Conservation (phyloP, 2,329 filamentous ascomycete species). For the Magnaporthiopsis rhizophila region DNA sequence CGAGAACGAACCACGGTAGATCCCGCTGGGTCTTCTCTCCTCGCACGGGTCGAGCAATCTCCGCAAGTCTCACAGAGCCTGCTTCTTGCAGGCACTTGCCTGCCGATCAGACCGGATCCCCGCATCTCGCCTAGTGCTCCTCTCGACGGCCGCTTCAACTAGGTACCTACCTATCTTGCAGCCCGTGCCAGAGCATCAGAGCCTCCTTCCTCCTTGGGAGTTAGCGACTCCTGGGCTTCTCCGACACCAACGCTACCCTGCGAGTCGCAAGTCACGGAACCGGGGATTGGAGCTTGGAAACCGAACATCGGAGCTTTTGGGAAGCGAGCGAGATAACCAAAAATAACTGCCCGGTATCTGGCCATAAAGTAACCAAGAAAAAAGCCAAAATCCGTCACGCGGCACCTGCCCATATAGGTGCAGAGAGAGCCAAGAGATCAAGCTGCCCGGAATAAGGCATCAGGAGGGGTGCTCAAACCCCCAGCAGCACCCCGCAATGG, state of each 20-base stretch:
- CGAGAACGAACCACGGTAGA: not conserved
- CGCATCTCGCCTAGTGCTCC: not conserved
- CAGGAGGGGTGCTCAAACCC: not conserved
- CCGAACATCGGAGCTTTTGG: not conserved
- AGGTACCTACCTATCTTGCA: not conserved
- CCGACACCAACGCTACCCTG: constrained; percentile 1
- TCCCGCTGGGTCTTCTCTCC: not conserved
- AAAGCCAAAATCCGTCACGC: not conserved
- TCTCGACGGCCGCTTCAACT: not conserved
- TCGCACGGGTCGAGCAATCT: not conserved
- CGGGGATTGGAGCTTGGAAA: not conserved
- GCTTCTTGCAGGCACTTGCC: not conserved
- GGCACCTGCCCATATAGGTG: not conserved
- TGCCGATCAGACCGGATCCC: not conserved
- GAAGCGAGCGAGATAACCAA: not conserved
- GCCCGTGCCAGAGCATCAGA: not conserved
- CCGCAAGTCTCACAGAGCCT: not conserved
- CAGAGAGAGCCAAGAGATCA: constrained; percentile 6
- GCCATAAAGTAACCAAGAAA: not conserved
- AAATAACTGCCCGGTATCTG: not conserved
- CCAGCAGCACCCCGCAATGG: constrained; percentile 27
- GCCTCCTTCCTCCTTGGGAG: constrained; percentile 3
- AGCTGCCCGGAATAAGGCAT: constrained; percentile 2
- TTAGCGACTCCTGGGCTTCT: not conserved
- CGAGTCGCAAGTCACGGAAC: not conserved